Evolutionary conservation across 257 asterid genomes (phyloP), one percentile per base, ranked within the genome.

Genomic region (Solanum medicagineum): DNA sequence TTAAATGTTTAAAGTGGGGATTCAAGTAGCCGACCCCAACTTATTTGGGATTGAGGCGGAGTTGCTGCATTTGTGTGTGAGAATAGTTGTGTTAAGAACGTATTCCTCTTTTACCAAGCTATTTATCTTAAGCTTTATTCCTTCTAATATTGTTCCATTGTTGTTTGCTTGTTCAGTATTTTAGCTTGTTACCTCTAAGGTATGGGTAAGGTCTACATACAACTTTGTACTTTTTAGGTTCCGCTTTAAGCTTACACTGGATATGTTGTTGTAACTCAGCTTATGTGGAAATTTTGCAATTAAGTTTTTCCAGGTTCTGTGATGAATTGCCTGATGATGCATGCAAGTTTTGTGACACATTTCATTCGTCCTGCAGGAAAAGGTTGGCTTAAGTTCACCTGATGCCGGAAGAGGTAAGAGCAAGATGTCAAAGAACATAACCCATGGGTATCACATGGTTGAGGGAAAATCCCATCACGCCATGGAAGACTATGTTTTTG

Each of bases 401-500:
- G 97, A 91, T 22, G 24, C 91, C 6, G 98, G 98, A 32, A 95
- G 93, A 87, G 99, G 98, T 82, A 96, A 92, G 92, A 96, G 99
- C 69, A 95, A 90, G 90, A 85, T 96, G 95, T 89, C 92, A 11
- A 93, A 92, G 91, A 88, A 93, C 69, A 22, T 94, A 17, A 95
- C 89, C 29, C 98, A 95, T 81, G 99, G 99, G 13, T 96, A 91
- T 86, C 98, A 96, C 88, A 63, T 93, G 85, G 91, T 96, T 12
- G 98, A 93, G 86, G 99, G 99, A 13, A 94, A 93, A 84, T 89
- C 95, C 1, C 85, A 81, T 68, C 99, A 96, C 12, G 84, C 94
- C 0, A 96, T 96, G 99, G 99, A 95, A 84, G 99, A 96, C 80
- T 94, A 93, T 57, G 94, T 91, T 84, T 95, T 94, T 44, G 99